Conservation (phyloP, 164 flowering plant species). For the Vitis labrusca region DNA sequence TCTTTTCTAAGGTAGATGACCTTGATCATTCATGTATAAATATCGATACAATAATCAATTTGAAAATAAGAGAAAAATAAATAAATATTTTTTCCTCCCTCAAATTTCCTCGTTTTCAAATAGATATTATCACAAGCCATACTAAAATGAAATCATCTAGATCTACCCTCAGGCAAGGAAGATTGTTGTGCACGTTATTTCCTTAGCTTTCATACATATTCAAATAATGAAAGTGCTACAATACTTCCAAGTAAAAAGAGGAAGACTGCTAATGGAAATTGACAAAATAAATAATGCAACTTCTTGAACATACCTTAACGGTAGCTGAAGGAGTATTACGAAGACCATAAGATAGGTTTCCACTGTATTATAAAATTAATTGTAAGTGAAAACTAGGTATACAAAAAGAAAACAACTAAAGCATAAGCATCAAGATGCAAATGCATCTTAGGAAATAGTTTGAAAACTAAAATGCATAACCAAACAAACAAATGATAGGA, state of each 20-base stretch:
- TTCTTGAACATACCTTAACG: constrained; percentile 45
- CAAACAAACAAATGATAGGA: neutral
- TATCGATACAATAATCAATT: too few relatives aligned
- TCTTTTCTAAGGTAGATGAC: too few relatives aligned
- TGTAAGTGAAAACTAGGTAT: neutral
- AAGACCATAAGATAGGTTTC: constrained; percentile 78
- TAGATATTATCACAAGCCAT: neutral
- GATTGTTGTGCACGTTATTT: neutral
- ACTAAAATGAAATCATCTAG: neutral
- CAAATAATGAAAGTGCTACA: neutral
- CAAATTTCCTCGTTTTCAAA: neutral
- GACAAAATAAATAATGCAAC: neutral
- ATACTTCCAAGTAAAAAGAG: too few relatives aligned
- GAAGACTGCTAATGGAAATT: neutral
- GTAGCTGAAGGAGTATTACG: constrained; percentile 76
- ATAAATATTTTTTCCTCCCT: too few relatives aligned
- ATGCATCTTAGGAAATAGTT: neutral
- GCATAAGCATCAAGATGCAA: neutral
- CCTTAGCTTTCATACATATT: neutral
- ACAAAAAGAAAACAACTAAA: neutral
- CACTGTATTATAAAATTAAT: constrained; percentile 42
- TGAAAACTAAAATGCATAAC: neutral
- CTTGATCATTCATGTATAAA: too few relatives aligned
- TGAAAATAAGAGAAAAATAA: too few relatives aligned
- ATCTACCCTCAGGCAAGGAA: neutral